These are phyloP conservation scores for Mortierella sp. DNA, from an alignment of 371 early-diverging fungal genomes.

Conservation along the genomic window DNA sequence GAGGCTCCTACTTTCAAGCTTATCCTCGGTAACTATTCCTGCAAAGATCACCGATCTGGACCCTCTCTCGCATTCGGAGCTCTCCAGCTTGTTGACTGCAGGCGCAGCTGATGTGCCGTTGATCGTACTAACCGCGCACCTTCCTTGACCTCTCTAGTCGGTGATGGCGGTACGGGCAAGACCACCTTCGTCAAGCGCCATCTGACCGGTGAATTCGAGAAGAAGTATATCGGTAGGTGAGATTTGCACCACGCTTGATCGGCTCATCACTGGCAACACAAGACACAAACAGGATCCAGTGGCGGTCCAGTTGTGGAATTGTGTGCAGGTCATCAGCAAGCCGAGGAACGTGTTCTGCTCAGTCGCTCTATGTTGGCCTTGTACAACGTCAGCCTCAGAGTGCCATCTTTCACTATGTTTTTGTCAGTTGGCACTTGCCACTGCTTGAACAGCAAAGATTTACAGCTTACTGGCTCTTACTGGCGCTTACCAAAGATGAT, in stretches of 20 bases:
- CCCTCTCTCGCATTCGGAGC: too few species aligned
- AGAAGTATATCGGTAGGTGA: slow-evolving; percentile 98
- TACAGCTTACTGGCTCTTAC: too few species aligned
- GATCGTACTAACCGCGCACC: slow-evolving; percentile 20
- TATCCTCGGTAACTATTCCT: slow-evolving; percentile 39
- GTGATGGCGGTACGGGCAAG: slow-evolving; percentile 99
- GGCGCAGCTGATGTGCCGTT: too few species aligned
- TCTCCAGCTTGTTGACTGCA: too few species aligned
- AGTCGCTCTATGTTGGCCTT: too few species aligned
- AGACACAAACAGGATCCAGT: too few species aligned
- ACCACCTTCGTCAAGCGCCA: slow-evolving; percentile 99
- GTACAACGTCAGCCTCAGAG: too few species aligned
- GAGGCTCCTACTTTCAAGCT: slow-evolving; percentile 41
- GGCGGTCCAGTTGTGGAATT: background rate
- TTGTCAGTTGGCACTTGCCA: too few species aligned
- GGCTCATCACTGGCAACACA: slow-evolving; percentile 1
- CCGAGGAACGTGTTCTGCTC: background rate
- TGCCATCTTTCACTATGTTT: too few species aligned
- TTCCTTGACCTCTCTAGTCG: slow-evolving; percentile 68
- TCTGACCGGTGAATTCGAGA: slow-evolving; percentile 99
- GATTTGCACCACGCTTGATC: background rate
- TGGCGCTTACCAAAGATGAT: background rate
- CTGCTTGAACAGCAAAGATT: too few species aligned
- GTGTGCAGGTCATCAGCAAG: background rate
- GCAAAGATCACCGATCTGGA: too few species aligned